phyloP scores from a whole-genome alignment of 371 early-diverging fungal genomes.

The Mucor racemosus region DNA sequence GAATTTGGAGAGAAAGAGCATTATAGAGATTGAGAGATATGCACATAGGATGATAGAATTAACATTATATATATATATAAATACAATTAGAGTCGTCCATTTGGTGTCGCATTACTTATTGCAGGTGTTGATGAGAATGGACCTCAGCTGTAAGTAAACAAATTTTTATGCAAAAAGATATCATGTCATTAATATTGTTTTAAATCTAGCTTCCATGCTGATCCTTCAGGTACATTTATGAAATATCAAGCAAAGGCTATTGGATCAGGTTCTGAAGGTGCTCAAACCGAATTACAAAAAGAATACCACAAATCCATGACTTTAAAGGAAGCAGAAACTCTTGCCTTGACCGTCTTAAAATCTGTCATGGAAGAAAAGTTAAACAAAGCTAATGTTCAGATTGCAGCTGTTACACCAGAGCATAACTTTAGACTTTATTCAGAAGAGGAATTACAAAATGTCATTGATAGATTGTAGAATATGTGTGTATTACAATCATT shows the following conservation, averaged over 20 bases:
- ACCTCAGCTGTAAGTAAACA: slow-evolving; percentile 89
- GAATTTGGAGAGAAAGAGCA: not conserved
- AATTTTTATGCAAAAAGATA: not conserved
- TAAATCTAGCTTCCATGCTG: slow-evolving; percentile 81
- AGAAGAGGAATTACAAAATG: slow-evolving; percentile 72
- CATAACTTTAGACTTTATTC: slow-evolving; percentile 78
- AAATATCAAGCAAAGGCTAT: slow-evolving; percentile 96
- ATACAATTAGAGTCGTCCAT: slow-evolving; percentile 85
- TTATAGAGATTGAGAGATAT: not conserved
- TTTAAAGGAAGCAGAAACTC: slow-evolving; percentile 85
- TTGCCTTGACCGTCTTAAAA: slow-evolving; percentile 96
- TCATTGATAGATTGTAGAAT: slow-evolving; percentile 67
- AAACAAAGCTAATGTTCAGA: slow-evolving; percentile 92
- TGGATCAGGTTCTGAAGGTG: slow-evolving; percentile 98
- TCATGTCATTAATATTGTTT: too few relatives aligned
- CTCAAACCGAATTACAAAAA: slow-evolving; percentile 97
- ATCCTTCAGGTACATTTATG: slow-evolving; percentile 96
- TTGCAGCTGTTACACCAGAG: slow-evolving; percentile 89
- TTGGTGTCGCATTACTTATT: slow-evolving; percentile 98
- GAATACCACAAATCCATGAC: slow-evolving; percentile 91
- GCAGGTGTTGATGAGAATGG: slow-evolving; percentile 98
- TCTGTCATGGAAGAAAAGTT: slow-evolving; percentile 99
- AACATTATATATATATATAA: not conserved
- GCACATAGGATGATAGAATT: not conserved
- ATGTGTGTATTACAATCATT: not conserved